phyloP scores from a whole-genome alignment of 495 filamentous ascomycete species.

The Pyrenula aspistea region DNA sequence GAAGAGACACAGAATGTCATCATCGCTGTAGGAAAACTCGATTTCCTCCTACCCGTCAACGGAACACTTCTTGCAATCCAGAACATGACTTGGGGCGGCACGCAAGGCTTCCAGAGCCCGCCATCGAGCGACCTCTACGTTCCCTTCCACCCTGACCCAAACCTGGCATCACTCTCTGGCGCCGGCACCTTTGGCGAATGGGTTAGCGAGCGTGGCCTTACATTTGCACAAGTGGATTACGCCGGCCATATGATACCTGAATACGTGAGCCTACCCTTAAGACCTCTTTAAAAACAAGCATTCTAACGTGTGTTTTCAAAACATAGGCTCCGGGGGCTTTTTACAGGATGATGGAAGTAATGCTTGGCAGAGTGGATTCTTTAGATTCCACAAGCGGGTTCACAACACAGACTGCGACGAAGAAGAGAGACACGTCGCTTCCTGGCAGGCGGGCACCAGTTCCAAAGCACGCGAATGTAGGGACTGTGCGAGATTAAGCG shows the following conservation, averaged over 20 bases:
- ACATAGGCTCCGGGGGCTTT: not conserved
- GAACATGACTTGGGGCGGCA: constrained; percentile 58
- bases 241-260: not conserved
- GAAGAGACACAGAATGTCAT: constrained; percentile 48
- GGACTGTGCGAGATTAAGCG: no score
- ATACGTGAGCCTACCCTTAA: not conserved
- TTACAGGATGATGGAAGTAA: not conserved
- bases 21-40: constrained; percentile 45
- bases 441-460: not conserved
- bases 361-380: not conserved
- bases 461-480: not conserved
- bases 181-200: not conserved
- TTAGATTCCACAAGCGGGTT: not conserved
- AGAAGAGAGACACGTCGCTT: not conserved
- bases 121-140: constrained; percentile 9
- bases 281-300: not conserved
- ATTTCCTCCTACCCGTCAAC: constrained; percentile 49
- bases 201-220: not conserved
- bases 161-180: not conserved
- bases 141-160: not conserved
- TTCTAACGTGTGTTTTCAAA: not conserved
- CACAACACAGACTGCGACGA: not conserved
- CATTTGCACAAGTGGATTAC: not conserved
- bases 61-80: constrained; percentile 53
- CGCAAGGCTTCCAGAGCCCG: constrained; percentile 41